Base-by-base conservation (phyloP, 306 rosid genomes). In the Fragaria vesca region DNA sequence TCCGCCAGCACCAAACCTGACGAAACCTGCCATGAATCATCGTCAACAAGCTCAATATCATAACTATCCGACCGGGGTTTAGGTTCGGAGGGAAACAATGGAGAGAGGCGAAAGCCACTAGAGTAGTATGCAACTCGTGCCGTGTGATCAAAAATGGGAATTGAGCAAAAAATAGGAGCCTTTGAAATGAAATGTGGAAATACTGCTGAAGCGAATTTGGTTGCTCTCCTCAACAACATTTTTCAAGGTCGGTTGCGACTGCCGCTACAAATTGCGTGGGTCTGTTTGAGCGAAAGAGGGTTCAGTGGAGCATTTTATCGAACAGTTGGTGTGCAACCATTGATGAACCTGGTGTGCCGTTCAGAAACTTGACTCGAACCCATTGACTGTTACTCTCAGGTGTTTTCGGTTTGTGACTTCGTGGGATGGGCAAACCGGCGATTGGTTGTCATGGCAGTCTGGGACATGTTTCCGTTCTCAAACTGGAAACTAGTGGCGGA, bases 1-100 rank as follows among this genome's bases (percentile, higher is more conserved):
- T 95, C 91, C 6, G 91, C 91, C 80, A 83, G 86, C 45, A 90
- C 89, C 81, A 95, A 77, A 32, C 91, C 84, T 18, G 92, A 86
- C 12, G 96, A 89, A 76, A 93, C 86, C 18, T 26, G 73, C 97
- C 99, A 92, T 0, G 91, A 79, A 76, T 88, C 93, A 62, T 81
- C 71, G 48, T 92, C 97, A 71, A 94, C 86, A 63, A 94, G 86
- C 83, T 94, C 89, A 21, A 90, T 84, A 65, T 84, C 81, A 75
- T 84, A 88, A 63, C 87, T 71, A 84, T 43, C 80, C 1, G 85
- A 63, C 46, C 76, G 80, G 61, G 80, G 78, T 71, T 87, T 82
- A 52, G 5, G 58, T 69, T 86, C 83, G 57, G 89, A 73, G 40
- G 88, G 74, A 28, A 85, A 86, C 79, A 85, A 32, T 2, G 94